Conservation (phyloP, 805 yeast genomes). For the Kuraishia capsulata region DNA sequence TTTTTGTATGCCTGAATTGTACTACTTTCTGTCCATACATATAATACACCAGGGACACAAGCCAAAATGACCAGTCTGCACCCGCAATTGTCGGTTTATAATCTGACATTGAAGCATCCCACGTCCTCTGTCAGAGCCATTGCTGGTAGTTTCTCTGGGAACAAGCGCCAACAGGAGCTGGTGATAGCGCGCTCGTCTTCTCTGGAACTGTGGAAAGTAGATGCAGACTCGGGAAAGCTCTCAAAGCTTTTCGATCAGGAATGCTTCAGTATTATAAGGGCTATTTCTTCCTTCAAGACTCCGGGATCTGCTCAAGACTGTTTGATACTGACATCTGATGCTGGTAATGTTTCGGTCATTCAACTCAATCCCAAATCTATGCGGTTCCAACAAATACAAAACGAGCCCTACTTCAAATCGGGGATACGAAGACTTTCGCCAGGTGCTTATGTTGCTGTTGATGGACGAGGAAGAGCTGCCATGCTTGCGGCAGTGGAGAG, state of each 20-base stretch:
- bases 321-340: slow-evolving; percentile 66
- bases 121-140: slow-evolving; percentile 43
- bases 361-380: slow-evolving; percentile 17
- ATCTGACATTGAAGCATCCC: slow-evolving; percentile 61
- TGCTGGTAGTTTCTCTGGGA: slow-evolving; percentile 60
- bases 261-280: slow-evolving; percentile 50
- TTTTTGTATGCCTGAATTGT: too few species aligned
- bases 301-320: slow-evolving; percentile 47
- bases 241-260: slow-evolving; percentile 31
- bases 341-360: slow-evolving; percentile 58
- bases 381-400: slow-evolving; percentile 30
- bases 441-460: slow-evolving; percentile 62
- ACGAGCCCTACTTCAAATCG: slow-evolving; percentile 64
- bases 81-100: slow-evolving; percentile 46
- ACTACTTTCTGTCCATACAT: too few species aligned
- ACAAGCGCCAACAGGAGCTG: slow-evolving; percentile 49
- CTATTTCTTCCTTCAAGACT: slow-evolving; percentile 39
- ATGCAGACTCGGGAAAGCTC: slow-evolving; percentile 49
- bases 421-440: slow-evolving; percentile 73
- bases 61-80: slow-evolving; percentile 4
- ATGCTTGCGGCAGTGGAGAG: slow-evolving; percentile 67
- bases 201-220: slow-evolving; percentile 44
- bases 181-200: slow-evolving; percentile 47
- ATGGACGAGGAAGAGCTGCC: slow-evolving; percentile 63
- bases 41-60: too few species aligned